Evolutionary conservation across 305 asterid species (phyloP), one percentile per base, ranked within the genome.

Genomic region (Andrographis paniculata): DNA sequence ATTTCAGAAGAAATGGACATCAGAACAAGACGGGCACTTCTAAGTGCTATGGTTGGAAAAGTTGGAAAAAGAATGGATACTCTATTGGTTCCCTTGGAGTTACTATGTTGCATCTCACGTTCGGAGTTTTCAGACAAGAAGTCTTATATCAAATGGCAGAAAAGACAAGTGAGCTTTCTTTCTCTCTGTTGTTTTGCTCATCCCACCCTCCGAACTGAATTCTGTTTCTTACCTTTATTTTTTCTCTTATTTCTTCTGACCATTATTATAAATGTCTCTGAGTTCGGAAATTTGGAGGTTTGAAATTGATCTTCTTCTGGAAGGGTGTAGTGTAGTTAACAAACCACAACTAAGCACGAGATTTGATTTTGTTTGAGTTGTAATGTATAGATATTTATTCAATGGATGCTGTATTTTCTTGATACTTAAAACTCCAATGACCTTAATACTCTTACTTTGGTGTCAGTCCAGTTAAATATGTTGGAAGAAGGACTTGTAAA

Each of bases 1-100:
- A 76, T 91, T 56, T 75, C 96, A 27, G 99, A 87, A 72, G 93
- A 73, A 44, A 80, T 79, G 89, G 99, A 91, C 67, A 65, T 84
- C 45, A 75, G 99, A 72, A 78, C 92, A 51, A 83, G 96, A 69
- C 76, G 72, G 55, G 99, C 93, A 45, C 93, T 91, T 56, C 89
- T 91, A 35, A 79, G 85, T 72, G 95, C 96, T 38, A 78, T 91
- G 94, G 87, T 74, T 39, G 99, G 99, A 54, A 87, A 87, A 78
- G 94, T 79, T 62, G 99, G 95, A 27, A 91, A 91, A 69, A 83
- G 99, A 69, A 91, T 91, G 96, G 96, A 91, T 59, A 64, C 93
- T 58, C 71, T 91, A 61, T 63, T 91, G 76, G 79, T 91, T 49
- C 99, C 99, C 2, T 60, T 91, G 77, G 99, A 91, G 62, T 58